A percentile compares a stretch with the other conserved stretches of the same genome.
phyloP scores from a whole-genome alignment of 768 basidiomycete genomes.

The Rickenella mellea region DNA sequence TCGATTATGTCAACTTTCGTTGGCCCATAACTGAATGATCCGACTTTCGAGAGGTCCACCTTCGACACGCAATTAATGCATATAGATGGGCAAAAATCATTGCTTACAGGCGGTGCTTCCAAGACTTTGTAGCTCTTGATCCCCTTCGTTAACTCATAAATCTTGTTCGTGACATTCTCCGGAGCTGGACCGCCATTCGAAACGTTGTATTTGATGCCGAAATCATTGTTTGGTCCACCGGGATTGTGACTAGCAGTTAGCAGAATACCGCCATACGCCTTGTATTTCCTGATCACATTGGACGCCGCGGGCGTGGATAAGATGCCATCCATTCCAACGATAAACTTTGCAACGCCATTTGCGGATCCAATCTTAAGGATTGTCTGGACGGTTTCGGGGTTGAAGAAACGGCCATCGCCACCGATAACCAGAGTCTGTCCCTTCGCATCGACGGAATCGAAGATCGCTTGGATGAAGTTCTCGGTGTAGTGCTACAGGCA shows the following conservation, averaged over 20 bases:
- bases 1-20: slow-evolving; percentile 86
- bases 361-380: slow-evolving; percentile 93
- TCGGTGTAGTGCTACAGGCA: slow-evolving; percentile 85
- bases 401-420: slow-evolving; percentile 94
- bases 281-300: slow-evolving; percentile 91
- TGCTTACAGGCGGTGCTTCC: slow-evolving; percentile 62
- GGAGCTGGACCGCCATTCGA: slow-evolving; percentile 97
- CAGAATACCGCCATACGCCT: slow-evolving; percentile 93
- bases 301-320: slow-evolving; percentile 96
- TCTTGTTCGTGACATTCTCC: slow-evolving; percentile 92
- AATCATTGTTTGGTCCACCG: slow-evolving; percentile 95
- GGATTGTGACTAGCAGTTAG: slow-evolving; percentile 98
- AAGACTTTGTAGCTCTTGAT: slow-evolving; percentile 81
- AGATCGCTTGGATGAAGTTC: slow-evolving; percentile 94
- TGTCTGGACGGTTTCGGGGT: slow-evolving; percentile 76
- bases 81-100: not conserved
- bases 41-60: slow-evolving; percentile 81
- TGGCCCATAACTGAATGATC: slow-evolving; percentile 73
- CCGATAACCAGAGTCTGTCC: slow-evolving; percentile 88
- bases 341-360: slow-evolving; percentile 86
- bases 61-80: slow-evolving; percentile 18
- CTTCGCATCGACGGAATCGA: slow-evolving; percentile 76
- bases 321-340: slow-evolving; percentile 86
- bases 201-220: slow-evolving; percentile 99
- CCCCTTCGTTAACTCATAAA: slow-evolving; percentile 84